A percentile compares a stretch with the other conserved stretches of the same genome.
Evolutionary conservation across 306 rosid species (phyloP).

Genomic region (Prunus dulcis): DNA sequence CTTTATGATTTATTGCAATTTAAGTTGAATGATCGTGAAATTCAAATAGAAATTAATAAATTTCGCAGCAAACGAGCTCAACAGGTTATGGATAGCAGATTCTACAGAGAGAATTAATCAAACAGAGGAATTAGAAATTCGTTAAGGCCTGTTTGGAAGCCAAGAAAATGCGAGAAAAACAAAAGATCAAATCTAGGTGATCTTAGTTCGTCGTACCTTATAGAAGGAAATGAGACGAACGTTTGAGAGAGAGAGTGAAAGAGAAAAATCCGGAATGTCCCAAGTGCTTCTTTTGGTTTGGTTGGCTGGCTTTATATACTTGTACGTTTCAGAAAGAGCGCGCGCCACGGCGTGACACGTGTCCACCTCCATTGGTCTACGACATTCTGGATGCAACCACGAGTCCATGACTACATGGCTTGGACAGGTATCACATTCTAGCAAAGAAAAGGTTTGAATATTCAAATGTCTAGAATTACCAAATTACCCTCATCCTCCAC

Average conservation of each 20-base stretch:
- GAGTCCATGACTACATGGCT: neutral
- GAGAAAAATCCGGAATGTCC: slow-evolving; percentile 10
- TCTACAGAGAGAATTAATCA: neutral
- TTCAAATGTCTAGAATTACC: too few relatives aligned
- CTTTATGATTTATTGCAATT: neutral
- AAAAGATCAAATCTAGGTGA: neutral
- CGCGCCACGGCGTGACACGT: neutral
- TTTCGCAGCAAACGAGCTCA: neutral
- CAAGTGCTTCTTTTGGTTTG: neutral
- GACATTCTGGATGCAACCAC: neutral
- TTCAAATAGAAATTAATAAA: neutral
- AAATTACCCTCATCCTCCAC: too few relatives aligned
- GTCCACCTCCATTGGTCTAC: neutral
- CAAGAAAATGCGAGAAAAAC: neutral
- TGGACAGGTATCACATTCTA: too few relatives aligned
- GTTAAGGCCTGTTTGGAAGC: neutral
- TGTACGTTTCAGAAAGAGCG: too few relatives aligned
- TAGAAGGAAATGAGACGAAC: neutral
- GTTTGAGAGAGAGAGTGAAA: neutral
- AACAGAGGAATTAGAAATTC: neutral
- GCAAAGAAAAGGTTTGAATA: too few relatives aligned
- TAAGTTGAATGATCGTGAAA: neutral
- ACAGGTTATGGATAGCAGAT: neutral
- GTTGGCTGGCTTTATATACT: neutral
- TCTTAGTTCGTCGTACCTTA: neutral